Conservation (phyloP, 495 filamentous ascomycete genomes). For the Penicillium cosmopolitanum region DNA sequence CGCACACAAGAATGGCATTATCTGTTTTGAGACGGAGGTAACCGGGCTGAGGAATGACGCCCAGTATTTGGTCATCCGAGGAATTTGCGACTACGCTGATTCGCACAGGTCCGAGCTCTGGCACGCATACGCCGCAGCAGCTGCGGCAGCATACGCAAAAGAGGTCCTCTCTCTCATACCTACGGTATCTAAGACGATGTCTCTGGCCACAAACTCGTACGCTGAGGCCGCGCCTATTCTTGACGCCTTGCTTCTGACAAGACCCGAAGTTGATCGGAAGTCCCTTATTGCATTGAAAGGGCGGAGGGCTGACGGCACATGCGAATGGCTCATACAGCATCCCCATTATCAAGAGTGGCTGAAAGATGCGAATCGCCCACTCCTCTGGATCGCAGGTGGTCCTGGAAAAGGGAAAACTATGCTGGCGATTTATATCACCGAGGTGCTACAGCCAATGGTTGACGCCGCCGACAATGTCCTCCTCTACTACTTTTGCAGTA, state of each 20-base stretch:
- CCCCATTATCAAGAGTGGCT: slow-evolving; percentile 43
- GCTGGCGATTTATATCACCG: slow-evolving; percentile 49
- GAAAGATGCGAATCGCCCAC: slow-evolving; percentile 16
- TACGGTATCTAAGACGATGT: slow-evolving; percentile 21
- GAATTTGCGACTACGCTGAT: slow-evolving; percentile 46
- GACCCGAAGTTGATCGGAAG: slow-evolving; percentile 34
- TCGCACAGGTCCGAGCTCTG: slow-evolving; percentile 39
- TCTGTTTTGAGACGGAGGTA: slow-evolving; percentile 46
- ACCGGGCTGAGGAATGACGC: slow-evolving; percentile 33
- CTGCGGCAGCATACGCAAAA: slow-evolving; percentile 40
- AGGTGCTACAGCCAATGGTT: slow-evolving; percentile 37
- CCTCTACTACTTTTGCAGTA: slow-evolving; percentile 50
- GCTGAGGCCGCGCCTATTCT: slow-evolving; percentile 30
- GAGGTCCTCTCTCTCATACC: slow-evolving; percentile 33
- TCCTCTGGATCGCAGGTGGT: slow-evolving; percentile 52
- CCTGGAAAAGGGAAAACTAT: slow-evolving; percentile 57
- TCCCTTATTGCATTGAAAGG: slow-evolving; percentile 35
- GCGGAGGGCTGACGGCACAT: slow-evolving; percentile 38
- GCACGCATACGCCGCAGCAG: slow-evolving; percentile 41
- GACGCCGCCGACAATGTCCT: slow-evolving; percentile 21
- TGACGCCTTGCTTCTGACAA: slow-evolving; percentile 10
- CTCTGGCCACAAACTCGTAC: slow-evolving; percentile 20
- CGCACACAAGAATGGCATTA: slow-evolving; percentile 20
- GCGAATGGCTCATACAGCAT: slow-evolving; percentile 41
- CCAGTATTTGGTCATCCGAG: slow-evolving; percentile 42